These are phyloP conservation scores for Talaromyces marneffei DNA, from an alignment of 2,329 filamentous ascomycete species.

Conservation along the genomic window DNA sequence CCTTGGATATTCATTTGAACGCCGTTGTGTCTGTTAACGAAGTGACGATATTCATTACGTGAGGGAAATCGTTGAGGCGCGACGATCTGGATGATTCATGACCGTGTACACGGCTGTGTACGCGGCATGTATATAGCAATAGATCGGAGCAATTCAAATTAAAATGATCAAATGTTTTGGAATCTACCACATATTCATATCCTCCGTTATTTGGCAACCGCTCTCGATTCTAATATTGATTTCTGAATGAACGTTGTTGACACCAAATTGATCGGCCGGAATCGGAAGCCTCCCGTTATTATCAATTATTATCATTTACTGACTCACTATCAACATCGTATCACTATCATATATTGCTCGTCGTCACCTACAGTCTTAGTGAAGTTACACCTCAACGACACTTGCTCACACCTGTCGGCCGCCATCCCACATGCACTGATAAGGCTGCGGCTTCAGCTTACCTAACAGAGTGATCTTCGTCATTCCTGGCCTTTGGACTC, in stretches of 20 bases:
- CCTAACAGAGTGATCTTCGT: background rate
- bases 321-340: background rate
- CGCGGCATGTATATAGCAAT: background rate
- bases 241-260: background rate
- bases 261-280: background rate
- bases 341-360: background rate
- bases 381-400: background rate
- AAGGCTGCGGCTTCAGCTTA: conserved; percentile 5
- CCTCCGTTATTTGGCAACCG: background rate
- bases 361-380: too few species aligned
- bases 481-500: background rate
- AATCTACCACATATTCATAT: background rate
- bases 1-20: background rate
- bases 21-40: background rate
- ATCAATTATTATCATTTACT: background rate
- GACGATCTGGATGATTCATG: conserved; percentile 5
- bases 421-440: conserved; percentile 5
- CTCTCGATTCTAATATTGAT: background rate
- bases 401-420: background rate
- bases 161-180: background rate
- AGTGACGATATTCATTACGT: conserved; percentile 5
- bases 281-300: conserved; percentile 2
- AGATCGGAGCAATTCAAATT: background rate
- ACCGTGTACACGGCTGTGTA: background rate
- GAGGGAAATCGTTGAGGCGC: background rate